Conservation (phyloP, 768 basidiomycete species). For the Harrya chromipes region DNA sequence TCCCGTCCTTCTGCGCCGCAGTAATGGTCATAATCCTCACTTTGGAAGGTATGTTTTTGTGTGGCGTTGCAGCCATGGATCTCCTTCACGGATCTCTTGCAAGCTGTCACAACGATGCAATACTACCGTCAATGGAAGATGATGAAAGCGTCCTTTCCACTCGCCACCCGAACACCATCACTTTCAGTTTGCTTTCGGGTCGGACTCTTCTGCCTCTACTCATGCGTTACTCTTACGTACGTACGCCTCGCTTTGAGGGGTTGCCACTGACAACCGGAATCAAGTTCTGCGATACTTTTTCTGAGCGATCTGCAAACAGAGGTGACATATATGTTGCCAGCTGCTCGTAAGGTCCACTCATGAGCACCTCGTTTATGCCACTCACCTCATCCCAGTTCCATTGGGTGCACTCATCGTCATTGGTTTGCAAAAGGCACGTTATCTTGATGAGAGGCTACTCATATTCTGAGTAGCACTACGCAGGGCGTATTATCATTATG, state of each 20-base stretch:
- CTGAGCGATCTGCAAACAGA: slow-evolving; percentile 26
- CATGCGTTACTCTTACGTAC: slow-evolving; percentile 43
- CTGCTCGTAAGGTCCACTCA: slow-evolving; percentile 39
- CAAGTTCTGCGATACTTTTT: slow-evolving; percentile 39
- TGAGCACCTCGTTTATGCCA: not conserved
- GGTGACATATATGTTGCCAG: slow-evolving; percentile 48
- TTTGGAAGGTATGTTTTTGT: slow-evolving; percentile 41
- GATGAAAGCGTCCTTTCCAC: slow-evolving; percentile 40
- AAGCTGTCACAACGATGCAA: slow-evolving; percentile 43
- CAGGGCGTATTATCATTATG: slow-evolving; percentile 42
- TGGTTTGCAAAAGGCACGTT: slow-evolving; percentile 44
- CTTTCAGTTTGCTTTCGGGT: slow-evolving; percentile 38
- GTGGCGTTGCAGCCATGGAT: not conserved
- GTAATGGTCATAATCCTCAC: slow-evolving; percentile 38
- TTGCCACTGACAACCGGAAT: not conserved
- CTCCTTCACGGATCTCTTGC: not conserved
- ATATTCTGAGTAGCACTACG: not conserved
- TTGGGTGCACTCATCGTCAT: slow-evolving; percentile 47
- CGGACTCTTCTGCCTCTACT: slow-evolving; percentile 44
- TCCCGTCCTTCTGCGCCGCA: slow-evolving; percentile 45
- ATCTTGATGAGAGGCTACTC: not conserved
- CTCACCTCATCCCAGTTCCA: slow-evolving; percentile 40
- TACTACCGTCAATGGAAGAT: slow-evolving; percentile 40
- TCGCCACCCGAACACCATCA: slow-evolving; percentile 37
- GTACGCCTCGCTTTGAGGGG: slow-evolving; percentile 8